Conservation (phyloP, 805 yeast species). For the Scheffersomyces lignosus region DNA sequence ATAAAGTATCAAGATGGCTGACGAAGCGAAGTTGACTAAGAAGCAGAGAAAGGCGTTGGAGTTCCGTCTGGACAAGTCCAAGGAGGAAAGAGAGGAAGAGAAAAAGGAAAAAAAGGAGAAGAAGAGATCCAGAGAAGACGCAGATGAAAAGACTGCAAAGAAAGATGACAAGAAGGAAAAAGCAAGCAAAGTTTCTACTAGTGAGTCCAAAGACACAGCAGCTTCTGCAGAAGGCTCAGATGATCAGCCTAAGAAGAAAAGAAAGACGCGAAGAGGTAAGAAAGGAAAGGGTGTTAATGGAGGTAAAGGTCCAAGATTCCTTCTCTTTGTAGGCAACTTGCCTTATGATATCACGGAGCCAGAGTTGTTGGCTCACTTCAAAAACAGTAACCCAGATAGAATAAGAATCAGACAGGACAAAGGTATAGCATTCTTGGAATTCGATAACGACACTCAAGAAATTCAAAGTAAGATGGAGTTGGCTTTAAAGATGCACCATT, state of each 20-base stretch:
- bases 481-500: constrained; percentile 83
- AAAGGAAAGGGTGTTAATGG: constrained; percentile 59
- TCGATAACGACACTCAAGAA: constrained; percentile 55
- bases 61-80: constrained; percentile 46
- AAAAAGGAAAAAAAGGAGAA: constrained; percentile 32
- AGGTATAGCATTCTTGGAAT: constrained; percentile 92
- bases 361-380: constrained; percentile 70
- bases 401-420: constrained; percentile 79
- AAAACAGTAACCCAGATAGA: constrained; percentile 67
- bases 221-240: constrained; percentile 19
- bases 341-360: constrained; percentile 69
- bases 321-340: constrained; percentile 87
- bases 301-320: constrained; percentile 61
- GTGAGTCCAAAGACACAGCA: constrained; percentile 10
- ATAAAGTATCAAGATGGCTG: too few species aligned
- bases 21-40: constrained; percentile 64
- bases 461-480: constrained; percentile 79
- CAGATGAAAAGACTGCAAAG: constrained; percentile 27
- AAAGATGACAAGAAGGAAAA: constrained; percentile 19
- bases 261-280: constrained; percentile 78
- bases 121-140: constrained; percentile 28
- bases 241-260: constrained; percentile 52
- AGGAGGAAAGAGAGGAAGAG: constrained; percentile 39
- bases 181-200: constrained; percentile 9
- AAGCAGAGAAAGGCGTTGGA: constrained; percentile 64